Base-by-base conservation (phyloP, 2,329 filamentous ascomycete species). In the Scedosporium dehoogii region DNA sequence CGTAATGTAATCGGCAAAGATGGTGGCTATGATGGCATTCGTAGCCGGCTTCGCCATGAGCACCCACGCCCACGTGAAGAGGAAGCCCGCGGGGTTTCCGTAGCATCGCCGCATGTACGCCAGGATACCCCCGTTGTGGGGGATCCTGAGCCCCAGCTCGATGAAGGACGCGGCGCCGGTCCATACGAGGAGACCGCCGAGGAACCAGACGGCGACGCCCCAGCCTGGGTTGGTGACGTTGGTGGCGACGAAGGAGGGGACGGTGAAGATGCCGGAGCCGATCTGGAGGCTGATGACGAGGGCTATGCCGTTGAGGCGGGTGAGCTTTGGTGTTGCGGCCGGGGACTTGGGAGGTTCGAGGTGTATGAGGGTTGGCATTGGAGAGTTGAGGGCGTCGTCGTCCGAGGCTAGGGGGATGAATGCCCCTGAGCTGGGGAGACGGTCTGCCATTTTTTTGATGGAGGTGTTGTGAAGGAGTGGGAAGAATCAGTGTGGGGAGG, bases 1-100 rank as follows among this genome's bases (percentile, higher is more conserved):
- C 61, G 96, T 91, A n/a, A 96, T 78, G 71, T 99, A 99, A 75
- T 99, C 94, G 55, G 93, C 94, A 80, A 97, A 97, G 70, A 99
- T 97, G 67, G 99, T 97, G 66, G 93, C 84, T 66, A 99, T 91
- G 71, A 99, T 99, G 65, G 94, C 94, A 9, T 92, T 87, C 44
- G 90, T 89, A 2, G 94, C 94, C 0, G 94, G 94, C 76, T 97
- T 97, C 65, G 99, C 79, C 12, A 99, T 94, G 64, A 94, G 84
- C 16, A 97, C 91, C 0, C 93, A 92, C 60, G 91, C 92, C 94
- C 94, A 99, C 1, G 92, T 96, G 74, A 97, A 99, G 41, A 97
- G 79, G 71, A 99, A 99, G 0, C 94, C 94, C 1, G 87, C 85
- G 69, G 96, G 79, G 75, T 99, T 94, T 60, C 93, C 93, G 73